These are phyloP conservation scores for Colletotrichum tofieldiae DNA, from an alignment of 2,329 filamentous ascomycete genomes.

Conservation along the genomic window DNA sequence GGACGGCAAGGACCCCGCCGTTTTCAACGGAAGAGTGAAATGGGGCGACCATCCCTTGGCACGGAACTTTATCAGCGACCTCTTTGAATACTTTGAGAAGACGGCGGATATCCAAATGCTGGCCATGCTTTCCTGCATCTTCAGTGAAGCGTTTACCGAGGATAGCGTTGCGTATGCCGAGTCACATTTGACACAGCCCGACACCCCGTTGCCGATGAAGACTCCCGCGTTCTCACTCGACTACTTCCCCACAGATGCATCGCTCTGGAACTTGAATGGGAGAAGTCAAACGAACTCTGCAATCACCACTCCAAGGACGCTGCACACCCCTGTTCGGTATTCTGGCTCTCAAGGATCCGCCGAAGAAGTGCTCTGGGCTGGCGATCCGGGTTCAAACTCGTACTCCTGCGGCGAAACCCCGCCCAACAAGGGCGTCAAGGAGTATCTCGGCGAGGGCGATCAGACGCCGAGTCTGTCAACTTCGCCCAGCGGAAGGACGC, in stretches of 20 bases:
- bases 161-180: slow-evolving; percentile 72
- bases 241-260: slow-evolving; percentile 74
- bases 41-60: slow-evolving; percentile 79
- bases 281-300: slow-evolving; percentile 69
- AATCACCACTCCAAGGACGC: slow-evolving; percentile 70
- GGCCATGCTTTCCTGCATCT: slow-evolving; percentile 80
- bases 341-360: slow-evolving; percentile 69
- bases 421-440: slow-evolving; percentile 63
- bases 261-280: slow-evolving; percentile 67
- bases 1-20: slow-evolving; percentile 43
- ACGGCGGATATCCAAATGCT: slow-evolving; percentile 79
- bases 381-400: slow-evolving; percentile 70
- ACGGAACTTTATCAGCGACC: slow-evolving; percentile 70
- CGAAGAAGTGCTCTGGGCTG: slow-evolving; percentile 67
- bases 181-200: slow-evolving; percentile 69
- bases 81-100: slow-evolving; percentile 76
- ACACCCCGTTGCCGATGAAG: slow-evolving; percentile 76
- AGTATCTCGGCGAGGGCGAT: slow-evolving; percentile 62
- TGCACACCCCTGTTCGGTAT: slow-evolving; percentile 69
- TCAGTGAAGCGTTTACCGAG: slow-evolving; percentile 72
- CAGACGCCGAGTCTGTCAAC: slow-evolving; percentile 70
- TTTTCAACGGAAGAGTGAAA: slow-evolving; percentile 73
- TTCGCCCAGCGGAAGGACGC: slow-evolving; percentile 69
- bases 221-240: slow-evolving; percentile 77
- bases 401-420: slow-evolving; percentile 76